Evolutionary conservation across 2,329 filamentous ascomycete species (phyloP), one percentile per base, ranked within the genome.

Genomic region (Beauveria scarabaeidicola): DNA sequence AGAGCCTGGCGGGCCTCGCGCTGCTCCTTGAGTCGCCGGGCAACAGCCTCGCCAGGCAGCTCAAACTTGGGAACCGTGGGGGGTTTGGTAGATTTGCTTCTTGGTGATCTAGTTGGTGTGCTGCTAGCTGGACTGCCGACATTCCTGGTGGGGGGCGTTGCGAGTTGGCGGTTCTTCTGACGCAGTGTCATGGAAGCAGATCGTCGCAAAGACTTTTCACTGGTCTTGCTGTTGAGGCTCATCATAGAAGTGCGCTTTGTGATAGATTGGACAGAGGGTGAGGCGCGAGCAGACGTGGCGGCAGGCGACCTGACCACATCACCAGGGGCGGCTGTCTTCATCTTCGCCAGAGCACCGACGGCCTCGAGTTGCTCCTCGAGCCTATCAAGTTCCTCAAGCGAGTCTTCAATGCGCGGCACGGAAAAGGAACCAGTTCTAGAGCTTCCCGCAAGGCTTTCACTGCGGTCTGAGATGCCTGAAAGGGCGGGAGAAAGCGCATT

Each of bases 321-420:
- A 17, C 68, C 66, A 3, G 69, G 64, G 2, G 73, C 72, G 3
- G 67, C 63, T 11, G 75, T 67, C 19, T 69, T 66, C 11, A 75
- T 61, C 2, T 67, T 69, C 0, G 77, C 68, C 11, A 76, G 69
- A n/a, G 71, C 70, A 58, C 70, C 66, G 38, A 84, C 73, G 2
- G 77, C 81, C 64, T 87, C 83, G 10, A 86, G 74, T 53, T 85
- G 77, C 36, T 87, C 84, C 64, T 87, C 83, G 17, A 87, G 74
- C 61, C 76, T 75, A 66, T 87, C 84, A 21, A 87, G 73, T 63
- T 82, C 83, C 67, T 85, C 83, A 9, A 87, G 72, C 1, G 83
- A 86, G 67, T 86, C 84, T 66, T 87, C 84, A 53, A 87, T 86
- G 19, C 82, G 79, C 27, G 78, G 72, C 13, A 75, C 71, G 1